Conservation (phyloP, 129 eudicot genomes). For the Escallonia rubra region DNA sequence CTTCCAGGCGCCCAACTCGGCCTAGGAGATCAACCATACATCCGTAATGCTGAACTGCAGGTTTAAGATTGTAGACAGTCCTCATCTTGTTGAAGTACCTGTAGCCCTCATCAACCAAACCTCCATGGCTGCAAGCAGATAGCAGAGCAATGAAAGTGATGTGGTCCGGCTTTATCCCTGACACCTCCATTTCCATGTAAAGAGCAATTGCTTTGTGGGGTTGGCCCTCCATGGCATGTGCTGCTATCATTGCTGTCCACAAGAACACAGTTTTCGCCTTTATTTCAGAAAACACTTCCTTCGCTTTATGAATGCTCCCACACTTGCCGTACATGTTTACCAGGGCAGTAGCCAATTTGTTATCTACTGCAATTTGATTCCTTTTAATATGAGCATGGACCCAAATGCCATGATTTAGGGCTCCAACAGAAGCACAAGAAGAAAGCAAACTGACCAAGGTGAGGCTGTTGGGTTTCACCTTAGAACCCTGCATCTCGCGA, state of each 20-base stretch:
- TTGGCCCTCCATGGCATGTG: slow-evolving; percentile 14
- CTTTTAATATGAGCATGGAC: slow-evolving; percentile 7
- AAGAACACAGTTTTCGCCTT: slow-evolving; percentile 3
- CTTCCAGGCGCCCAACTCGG: slow-evolving; percentile 3
- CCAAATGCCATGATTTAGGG: slow-evolving; percentile 6
- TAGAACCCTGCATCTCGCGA: slow-evolving; percentile 4
- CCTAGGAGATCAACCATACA: slow-evolving; percentile 12
- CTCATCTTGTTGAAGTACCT: not conserved
- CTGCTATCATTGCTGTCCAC: slow-evolving; percentile 4
- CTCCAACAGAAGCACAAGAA: slow-evolving; percentile 2
- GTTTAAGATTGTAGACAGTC: not conserved
- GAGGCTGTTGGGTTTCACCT: slow-evolving; percentile 4
- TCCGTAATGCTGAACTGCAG: slow-evolving; percentile 3
- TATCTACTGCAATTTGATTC: not conserved
- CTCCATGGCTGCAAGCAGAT: slow-evolving; percentile 12
- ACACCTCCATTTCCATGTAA: slow-evolving; percentile 5
- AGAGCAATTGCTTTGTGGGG: slow-evolving; percentile 7
- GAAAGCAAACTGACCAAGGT: slow-evolving; percentile 6
- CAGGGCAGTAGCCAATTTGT: slow-evolving; percentile 6
- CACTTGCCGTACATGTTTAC: slow-evolving; percentile 9
- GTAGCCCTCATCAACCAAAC: slow-evolving; percentile 1
- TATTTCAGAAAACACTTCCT: not conserved
- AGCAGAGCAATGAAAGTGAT: slow-evolving; percentile 2
- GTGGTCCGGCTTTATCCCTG: not conserved
- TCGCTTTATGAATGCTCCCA: slow-evolving; percentile 1